A percentile compares a stretch with the other conserved stretches of the same genome.
Conservation (phyloP, 2,329 filamentous ascomycete species). For the Amauroascus niger region DNA sequence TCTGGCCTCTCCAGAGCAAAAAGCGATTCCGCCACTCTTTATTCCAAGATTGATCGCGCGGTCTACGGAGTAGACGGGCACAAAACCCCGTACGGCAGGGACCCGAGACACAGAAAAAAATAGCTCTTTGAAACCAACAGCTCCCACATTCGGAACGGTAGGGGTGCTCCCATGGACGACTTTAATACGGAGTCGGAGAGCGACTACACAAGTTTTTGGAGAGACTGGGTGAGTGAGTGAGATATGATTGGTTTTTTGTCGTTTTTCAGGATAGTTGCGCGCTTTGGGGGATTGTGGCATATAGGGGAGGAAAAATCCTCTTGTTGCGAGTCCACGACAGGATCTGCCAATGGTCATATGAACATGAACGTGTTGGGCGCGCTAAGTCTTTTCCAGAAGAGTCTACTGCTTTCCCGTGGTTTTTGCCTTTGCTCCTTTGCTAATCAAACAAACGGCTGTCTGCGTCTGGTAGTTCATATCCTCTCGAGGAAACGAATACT, state of each 20-base stretch:
- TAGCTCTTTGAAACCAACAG: background rate
- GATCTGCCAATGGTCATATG: too few relatives aligned
- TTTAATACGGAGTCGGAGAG: conserved; percentile 88
- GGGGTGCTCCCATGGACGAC: conserved; percentile 72
- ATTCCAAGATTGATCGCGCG: background rate
- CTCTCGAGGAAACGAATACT: conserved; percentile 95
- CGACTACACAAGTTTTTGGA: conserved; percentile 98
- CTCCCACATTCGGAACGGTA: background rate
- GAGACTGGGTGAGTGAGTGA: conserved; percentile 87
- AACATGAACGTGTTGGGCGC: too few relatives aligned
- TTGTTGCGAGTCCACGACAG: too few relatives aligned
- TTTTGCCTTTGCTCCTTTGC: background rate
- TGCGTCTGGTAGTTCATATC: conserved; percentile 78
- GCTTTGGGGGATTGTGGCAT: background rate
- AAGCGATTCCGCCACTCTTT: background rate
- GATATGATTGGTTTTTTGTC: too few relatives aligned
- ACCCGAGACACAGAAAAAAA: background rate
- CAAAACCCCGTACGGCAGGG: background rate
- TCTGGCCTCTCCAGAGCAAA: background rate
- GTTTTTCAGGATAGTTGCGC: too few relatives aligned
- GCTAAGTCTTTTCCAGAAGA: too few relatives aligned
- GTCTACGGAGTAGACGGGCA: too few relatives aligned
- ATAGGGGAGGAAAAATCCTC: background rate
- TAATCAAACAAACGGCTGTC: background rate
- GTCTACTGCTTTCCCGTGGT: too few relatives aligned